These are phyloP conservation scores for Blastocystis sp. DNA, from an alignment of 352 stramenopile species.

Conservation along the genomic window DNA sequence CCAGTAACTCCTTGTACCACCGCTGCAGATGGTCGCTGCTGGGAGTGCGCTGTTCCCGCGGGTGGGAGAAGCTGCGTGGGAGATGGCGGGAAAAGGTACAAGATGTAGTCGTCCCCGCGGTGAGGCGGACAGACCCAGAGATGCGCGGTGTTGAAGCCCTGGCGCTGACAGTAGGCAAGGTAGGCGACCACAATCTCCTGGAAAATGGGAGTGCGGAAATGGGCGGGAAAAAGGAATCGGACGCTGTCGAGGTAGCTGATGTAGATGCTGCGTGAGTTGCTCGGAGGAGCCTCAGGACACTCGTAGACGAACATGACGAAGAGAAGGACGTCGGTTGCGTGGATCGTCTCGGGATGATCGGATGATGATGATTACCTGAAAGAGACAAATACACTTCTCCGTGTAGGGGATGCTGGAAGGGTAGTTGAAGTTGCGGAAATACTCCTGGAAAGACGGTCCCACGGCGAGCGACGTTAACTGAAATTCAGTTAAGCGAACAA, in stretches of 20 bases:
- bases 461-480: not conserved
- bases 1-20: conserved; percentile 82
- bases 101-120: conserved; percentile 98
- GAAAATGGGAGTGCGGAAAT: conserved; percentile 93
- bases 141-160: conserved; percentile 91
- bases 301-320: conserved; percentile 99
- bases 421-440: conserved; percentile 19
- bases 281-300: conserved; percentile 85
- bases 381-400: conserved; percentile 51
- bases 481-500: not conserved
- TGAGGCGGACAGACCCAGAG: conserved; percentile 97
- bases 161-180: conserved; percentile 87
- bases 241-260: conserved; percentile 96
- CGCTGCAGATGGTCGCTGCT: conserved; percentile 90
- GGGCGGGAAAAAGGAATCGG: conserved; percentile 89
- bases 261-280: conserved; percentile 86
- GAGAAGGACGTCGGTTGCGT: conserved; percentile 94
- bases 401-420: not conserved
- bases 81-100: conserved; percentile 68
- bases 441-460: not conserved
- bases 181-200: conserved; percentile 96
- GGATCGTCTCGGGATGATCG: conserved; percentile 76
- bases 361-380: not conserved
- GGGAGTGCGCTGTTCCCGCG: conserved; percentile 92
- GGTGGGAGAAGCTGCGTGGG: conserved; percentile 71